Conservation (phyloP, 306 rosid species). For the Argentina anserina region DNA sequence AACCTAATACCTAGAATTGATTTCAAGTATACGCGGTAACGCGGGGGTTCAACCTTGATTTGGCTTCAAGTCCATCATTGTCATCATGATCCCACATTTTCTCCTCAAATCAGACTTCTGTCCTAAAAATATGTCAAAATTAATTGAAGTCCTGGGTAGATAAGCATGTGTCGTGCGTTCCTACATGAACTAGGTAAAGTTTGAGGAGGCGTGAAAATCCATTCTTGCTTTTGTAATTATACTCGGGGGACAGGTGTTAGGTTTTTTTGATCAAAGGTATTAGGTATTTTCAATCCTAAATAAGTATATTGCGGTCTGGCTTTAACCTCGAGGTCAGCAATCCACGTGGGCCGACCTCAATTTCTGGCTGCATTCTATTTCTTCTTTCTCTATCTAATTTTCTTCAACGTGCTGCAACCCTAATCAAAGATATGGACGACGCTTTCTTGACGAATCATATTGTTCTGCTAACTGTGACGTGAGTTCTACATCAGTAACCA, state of each 20-base stretch:
- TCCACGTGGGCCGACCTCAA: neutral
- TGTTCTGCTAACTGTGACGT: neutral
- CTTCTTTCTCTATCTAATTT: neutral
- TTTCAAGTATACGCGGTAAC: neutral
- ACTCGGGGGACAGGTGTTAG: neutral
- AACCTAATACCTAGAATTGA: neutral
- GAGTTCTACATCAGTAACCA: too few relatives aligned
- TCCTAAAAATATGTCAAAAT: neutral
- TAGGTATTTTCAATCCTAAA: neutral
- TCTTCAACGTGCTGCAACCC: neutral
- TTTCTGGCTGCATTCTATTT: neutral
- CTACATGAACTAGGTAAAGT: neutral
- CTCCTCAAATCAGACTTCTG: neutral
- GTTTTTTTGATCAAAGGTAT: too few relatives aligned
- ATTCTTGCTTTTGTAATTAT: neutral
- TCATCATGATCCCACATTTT: neutral
- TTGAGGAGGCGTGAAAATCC: neutral
- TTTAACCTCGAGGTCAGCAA: constrained; percentile 1
- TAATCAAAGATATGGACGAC: neutral
- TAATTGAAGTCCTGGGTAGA: neutral
- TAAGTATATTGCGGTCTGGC: neutral
- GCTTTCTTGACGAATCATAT: neutral
- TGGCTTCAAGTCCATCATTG: neutral
- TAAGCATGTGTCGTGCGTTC: neutral
- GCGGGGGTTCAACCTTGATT: neutral